Conservation (phyloP, 2,329 filamentous ascomycete genomes). For the Colletotrichum destructivum region DNA sequence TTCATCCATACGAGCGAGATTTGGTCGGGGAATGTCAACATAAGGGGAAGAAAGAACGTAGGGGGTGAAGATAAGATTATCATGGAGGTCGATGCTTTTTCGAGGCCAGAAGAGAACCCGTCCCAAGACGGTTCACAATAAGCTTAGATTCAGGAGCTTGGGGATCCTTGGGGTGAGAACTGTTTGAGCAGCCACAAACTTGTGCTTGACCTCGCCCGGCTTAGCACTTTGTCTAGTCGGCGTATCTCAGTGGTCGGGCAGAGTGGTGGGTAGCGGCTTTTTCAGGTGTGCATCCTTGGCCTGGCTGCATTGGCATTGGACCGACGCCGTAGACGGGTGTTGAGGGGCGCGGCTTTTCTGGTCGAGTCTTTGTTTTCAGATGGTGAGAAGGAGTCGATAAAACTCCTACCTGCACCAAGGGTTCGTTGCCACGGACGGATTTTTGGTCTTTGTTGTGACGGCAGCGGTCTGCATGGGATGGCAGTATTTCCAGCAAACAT, state of each 20-base stretch:
- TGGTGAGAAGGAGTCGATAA: not conserved
- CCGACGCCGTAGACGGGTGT: slow-evolving; percentile 28
- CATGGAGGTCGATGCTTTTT: not conserved
- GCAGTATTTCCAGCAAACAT: not conserved
- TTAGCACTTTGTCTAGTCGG: slow-evolving; percentile 4
- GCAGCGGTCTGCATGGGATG: not conserved
- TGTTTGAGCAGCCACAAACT: slow-evolving; percentile 1
- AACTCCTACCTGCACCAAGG: slow-evolving; percentile 17
- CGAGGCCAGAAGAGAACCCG: not conserved
- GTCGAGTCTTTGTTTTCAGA: slow-evolving; percentile 5
- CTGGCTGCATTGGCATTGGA: slow-evolving; percentile 18
- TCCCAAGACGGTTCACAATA: not conserved
- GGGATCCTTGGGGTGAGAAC: not conserved
- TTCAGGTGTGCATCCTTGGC: slow-evolving; percentile 29
- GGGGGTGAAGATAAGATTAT: too few species aligned
- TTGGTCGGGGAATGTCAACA: too few species aligned
- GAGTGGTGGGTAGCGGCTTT: slow-evolving; percentile 2
- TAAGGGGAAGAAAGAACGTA: too few species aligned
- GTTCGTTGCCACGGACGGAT: not conserved
- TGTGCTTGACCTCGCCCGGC: slow-evolving; percentile 3
- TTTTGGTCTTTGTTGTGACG: not conserved
- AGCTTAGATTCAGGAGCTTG: slow-evolving; percentile 2
- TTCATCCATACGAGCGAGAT: not conserved
- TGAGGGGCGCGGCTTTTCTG: slow-evolving; percentile 28
- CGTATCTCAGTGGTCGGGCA: slow-evolving; percentile 16